phyloP scores from a whole-genome alignment of 208 protist species.

The Phytomonas sp. region DNA sequence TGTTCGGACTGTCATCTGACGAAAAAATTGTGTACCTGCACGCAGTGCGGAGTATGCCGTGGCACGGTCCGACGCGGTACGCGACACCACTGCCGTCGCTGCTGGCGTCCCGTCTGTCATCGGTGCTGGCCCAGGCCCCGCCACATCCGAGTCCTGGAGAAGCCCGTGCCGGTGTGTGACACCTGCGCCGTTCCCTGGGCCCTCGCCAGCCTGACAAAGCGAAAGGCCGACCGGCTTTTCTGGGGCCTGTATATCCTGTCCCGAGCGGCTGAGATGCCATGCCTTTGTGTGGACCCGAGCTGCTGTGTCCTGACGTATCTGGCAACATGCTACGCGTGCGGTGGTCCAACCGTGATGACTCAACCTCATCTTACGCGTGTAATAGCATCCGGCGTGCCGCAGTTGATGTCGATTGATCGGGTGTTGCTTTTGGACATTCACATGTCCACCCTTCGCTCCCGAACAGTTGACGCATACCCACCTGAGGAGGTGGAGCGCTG shows the following conservation, averaged over 20 bases:
- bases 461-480: constrained; percentile 26
- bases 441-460: constrained; percentile 22
- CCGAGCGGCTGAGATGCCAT: constrained; percentile 45
- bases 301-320: constrained; percentile 45
- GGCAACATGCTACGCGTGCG: constrained; percentile 35
- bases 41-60: constrained; percentile 32
- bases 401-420: constrained; percentile 8
- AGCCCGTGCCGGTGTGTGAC: constrained; percentile 41
- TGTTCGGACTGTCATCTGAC: constrained; percentile 26
- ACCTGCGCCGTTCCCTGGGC: constrained; percentile 49
- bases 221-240: constrained; percentile 24
- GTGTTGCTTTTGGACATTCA: constrained; percentile 27
- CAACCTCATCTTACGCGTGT: constrained; percentile 42
- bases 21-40: constrained; percentile 48
- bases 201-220: constrained; percentile 28
- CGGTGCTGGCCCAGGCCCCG: constrained; percentile 38
- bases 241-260: constrained; percentile 70
- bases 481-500: constrained; percentile 24
- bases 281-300: constrained; percentile 34
- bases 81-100: constrained; percentile 73
- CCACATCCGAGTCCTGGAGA: constrained; percentile 43
- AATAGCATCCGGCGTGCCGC: constrained; percentile 20
- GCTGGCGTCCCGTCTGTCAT: constrained; percentile 48
- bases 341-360: constrained; percentile 50
- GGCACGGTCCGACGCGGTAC: constrained; percentile 16